Percentiles rank a stretch among this genome's conserved stretches.
Conservation (phyloP, 2,329 filamentous ascomycete genomes). For the Chrysoporthe austroafricana region DNA sequence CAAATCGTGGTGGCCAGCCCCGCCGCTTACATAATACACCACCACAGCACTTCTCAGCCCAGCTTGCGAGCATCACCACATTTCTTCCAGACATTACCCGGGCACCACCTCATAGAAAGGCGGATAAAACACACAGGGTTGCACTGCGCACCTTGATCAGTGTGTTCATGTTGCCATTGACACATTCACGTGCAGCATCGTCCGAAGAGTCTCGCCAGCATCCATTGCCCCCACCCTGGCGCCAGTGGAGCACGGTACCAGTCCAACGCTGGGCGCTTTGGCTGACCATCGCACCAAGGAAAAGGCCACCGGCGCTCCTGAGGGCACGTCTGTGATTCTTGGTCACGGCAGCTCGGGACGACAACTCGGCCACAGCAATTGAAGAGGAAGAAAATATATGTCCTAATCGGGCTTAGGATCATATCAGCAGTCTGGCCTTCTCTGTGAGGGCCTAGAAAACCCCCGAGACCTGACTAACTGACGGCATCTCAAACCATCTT, state of each 20-base stretch:
- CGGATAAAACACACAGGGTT: too few species aligned
- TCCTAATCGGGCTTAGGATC: not conserved
- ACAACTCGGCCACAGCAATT: not conserved
- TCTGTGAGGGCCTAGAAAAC: not conserved
- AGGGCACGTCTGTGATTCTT: not conserved
- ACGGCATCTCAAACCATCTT: not conserved
- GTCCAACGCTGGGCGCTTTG: not conserved
- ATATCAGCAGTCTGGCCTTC: not conserved
- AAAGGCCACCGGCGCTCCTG: not conserved
- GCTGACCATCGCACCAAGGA: not conserved
- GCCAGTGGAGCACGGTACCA: not conserved
- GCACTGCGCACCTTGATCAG: too few species aligned
- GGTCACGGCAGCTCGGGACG: not conserved
- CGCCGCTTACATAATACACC: not conserved
- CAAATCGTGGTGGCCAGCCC: not conserved
- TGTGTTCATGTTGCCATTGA: too few species aligned
- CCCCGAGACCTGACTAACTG: not conserved
- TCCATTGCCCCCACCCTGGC: slow-evolving; percentile 8
- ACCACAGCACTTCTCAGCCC: not conserved
- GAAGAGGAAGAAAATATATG: not conserved
- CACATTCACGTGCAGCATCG: not conserved
- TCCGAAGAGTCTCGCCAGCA: not conserved
- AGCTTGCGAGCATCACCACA: too few species aligned
- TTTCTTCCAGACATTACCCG: too few species aligned
- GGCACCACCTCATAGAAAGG: too few species aligned